Evolutionary conservation across 2,329 filamentous ascomycete genomes (phyloP).

Genomic region (Aphanocladium album): DNA sequence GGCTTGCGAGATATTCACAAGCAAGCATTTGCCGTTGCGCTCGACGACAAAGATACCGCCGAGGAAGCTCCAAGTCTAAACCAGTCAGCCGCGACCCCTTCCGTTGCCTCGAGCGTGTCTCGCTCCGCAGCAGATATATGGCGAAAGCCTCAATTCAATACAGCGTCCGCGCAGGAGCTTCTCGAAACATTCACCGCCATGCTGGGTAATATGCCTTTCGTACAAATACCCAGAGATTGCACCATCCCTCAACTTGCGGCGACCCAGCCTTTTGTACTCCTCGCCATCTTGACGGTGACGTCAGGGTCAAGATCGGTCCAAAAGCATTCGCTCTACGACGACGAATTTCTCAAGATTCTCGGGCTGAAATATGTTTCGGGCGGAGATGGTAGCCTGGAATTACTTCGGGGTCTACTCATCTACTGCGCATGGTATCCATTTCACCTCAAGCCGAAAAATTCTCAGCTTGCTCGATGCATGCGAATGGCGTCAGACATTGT

Average conservation of each 20-base stretch:
- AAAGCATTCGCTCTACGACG: constrained; percentile 10
- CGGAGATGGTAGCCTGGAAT: constrained; percentile 4
- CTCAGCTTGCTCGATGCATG: constrained; percentile 8
- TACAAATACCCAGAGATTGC: neutral
- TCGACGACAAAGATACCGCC: neutral
- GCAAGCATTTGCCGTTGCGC: neutral
- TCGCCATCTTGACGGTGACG: constrained; percentile 8
- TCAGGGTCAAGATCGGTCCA: constrained; percentile 1
- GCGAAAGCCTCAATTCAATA: constrained; percentile 9
- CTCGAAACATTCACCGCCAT: neutral
- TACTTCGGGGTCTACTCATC: constrained; percentile 2
- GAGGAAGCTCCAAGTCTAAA: neutral
- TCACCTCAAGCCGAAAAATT: constrained; percentile 9
- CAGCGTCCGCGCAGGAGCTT: constrained; percentile 5
- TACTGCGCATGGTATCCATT: constrained; percentile 14
- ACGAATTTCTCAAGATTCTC: constrained; percentile 9
- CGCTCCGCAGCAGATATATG: constrained; percentile 13
- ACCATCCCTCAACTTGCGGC: constrained; percentile 4
- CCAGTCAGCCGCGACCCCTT: neutral
- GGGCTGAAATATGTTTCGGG: constrained; percentile 8
- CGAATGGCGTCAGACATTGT: constrained; percentile 8
- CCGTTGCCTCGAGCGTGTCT: neutral
- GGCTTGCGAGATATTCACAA: constrained; percentile 1
- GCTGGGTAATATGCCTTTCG: neutral
- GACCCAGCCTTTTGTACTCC: constrained; percentile 10